Base-by-base conservation (phyloP, 2,329 filamentous ascomycete genomes). In the Rhynchosporium agropyri region DNA sequence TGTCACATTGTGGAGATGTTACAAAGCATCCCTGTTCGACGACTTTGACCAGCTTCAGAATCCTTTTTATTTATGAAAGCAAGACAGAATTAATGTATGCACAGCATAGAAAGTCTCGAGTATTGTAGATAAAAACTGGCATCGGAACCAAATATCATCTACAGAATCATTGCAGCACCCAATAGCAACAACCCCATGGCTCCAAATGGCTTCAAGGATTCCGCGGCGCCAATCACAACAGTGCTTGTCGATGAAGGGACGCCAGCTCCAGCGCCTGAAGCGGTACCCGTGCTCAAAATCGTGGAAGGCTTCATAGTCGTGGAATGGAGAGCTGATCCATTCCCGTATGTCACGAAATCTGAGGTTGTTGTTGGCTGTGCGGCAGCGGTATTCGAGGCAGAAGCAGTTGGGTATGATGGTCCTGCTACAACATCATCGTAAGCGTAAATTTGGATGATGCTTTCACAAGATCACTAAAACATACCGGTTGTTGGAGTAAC, bases 131-230 rank as follows among this genome's bases (percentile, higher is more conserved):
- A 26, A 29, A 54, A 15, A n/a, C 38, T 31, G 29, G 8, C 50
- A 54, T 28, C 29, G n/a, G 2, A 38, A 38, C 6, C 12, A 7
- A 33, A 4, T 20, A 45, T 56, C 20, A 10, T 46, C 40, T 57
- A 57, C 38, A 57, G n/a, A 4, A 57, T 10, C 40, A 57, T 33
- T 4, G 54, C 54, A 57, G 54, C 54, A 46, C 54, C 54, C 43
- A 57, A 57, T 4, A 46, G 2, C n/a, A 57, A 13, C 43, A 57
- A 8, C 29, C 54, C 54, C 20, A 57, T 36, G 1, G 31, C 26
- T 33, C 40, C 54, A 33, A 57, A 31, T 20, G 54, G 54, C 54
- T 57, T 57, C 40, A 46, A 43, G 2, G 54, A n/a, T 31, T 29
- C 54, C 45, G 54, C 54, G 10, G 26, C 40, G 45, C 54, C 54